Percentiles rank a stretch among this genome's conserved stretches.
Evolutionary conservation across 257 asterid species (phyloP).

Genomic region (Vinca minor): DNA sequence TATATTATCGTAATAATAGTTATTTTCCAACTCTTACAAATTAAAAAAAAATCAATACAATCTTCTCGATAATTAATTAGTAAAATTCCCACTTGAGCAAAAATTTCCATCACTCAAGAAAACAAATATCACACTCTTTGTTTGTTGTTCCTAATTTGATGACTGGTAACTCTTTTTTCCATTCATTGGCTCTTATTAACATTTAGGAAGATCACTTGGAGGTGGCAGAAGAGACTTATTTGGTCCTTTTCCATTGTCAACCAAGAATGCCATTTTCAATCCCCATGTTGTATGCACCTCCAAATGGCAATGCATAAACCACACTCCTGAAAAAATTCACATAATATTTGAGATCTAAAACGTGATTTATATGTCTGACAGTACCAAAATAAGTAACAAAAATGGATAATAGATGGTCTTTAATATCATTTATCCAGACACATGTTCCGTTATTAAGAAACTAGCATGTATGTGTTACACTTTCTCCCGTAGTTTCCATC

Average conservation of each 20-base stretch:
- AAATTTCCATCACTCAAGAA: constrained; percentile 18
- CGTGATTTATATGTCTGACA: too few relatives aligned
- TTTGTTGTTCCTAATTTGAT: constrained; percentile 1
- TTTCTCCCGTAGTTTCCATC: too few relatives aligned
- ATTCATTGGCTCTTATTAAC: constrained; percentile 18
- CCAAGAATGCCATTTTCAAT: constrained; percentile 87
- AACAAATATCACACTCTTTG: constrained; percentile 17
- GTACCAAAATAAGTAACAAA: too few relatives aligned
- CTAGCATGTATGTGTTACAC: too few relatives aligned
- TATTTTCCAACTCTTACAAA: not conserved
- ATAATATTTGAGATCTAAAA: not conserved
- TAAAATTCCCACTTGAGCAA: too few relatives aligned
- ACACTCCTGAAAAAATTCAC: constrained; percentile 44
- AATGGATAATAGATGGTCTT: too few relatives aligned
- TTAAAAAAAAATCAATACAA: constrained; percentile 9
- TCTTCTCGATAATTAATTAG: constrained; percentile 20
- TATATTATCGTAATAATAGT: not conserved
- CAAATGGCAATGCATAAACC: constrained; percentile 97
- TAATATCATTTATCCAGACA: too few relatives aligned
- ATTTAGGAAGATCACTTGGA: constrained; percentile 72
- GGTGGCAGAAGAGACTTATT: constrained; percentile 74
- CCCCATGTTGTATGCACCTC: constrained; percentile 96
- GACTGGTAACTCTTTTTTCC: not conserved
- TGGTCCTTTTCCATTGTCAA: constrained; percentile 76
- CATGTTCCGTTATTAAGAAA: too few relatives aligned